Percentiles rank a stretch among this genome's conserved stretches.
phyloP scores from a whole-genome alignment of 768 basidiomycete genomes.

The Macrocybe gigantea region DNA sequence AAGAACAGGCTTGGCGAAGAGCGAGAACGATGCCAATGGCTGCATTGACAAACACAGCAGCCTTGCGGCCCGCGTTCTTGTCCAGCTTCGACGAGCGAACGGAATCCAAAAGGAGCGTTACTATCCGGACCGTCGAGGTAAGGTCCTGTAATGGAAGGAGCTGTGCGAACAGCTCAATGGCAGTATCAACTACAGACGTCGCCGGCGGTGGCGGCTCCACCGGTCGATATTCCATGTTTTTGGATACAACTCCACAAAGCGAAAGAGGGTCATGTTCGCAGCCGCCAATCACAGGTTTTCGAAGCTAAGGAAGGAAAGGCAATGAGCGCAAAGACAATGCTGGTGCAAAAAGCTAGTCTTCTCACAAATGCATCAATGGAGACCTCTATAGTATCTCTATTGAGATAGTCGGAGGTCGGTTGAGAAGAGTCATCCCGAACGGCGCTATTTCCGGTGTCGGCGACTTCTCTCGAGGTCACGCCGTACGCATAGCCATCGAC shows the following conservation, averaged over 20 bases:
- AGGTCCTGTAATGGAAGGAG: conserved; percentile 77
- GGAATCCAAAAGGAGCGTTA: conserved; percentile 57
- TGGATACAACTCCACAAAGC: conserved; percentile 48
- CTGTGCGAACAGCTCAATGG: conserved; percentile 80
- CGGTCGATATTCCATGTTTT: conserved; percentile 36
- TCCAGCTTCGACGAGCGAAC: conserved; percentile 76
- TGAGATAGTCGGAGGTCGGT: conserved; percentile 45
- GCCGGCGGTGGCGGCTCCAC: conserved; percentile 69
- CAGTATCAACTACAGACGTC: conserved; percentile 82
- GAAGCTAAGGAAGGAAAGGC: conserved; percentile 38
- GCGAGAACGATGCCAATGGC: conserved; percentile 68
- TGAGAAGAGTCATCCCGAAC: conserved; percentile 25
- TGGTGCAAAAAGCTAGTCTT: conserved; percentile 1
- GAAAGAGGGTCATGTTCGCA: conserved; percentile 83
- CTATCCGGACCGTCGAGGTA: conserved; percentile 42
- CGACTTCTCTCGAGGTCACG: conserved; percentile 62
- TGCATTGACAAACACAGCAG: conserved; percentile 79
- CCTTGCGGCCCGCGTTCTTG: conserved; percentile 79
- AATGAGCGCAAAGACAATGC: conserved; percentile 5
- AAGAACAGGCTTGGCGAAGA: conserved; percentile 50
- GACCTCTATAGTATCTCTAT: conserved; percentile 77
- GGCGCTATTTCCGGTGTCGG: conserved; percentile 34
- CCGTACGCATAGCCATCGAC: conserved; percentile 91
- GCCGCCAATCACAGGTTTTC: conserved; percentile 75
- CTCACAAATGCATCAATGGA: conserved; percentile 74